A percentile compares a stretch with the other conserved stretches of the same genome.
phyloP scores from a whole-genome alignment of 768 basidiomycete genomes.

The Termitomyces sp. region DNA sequence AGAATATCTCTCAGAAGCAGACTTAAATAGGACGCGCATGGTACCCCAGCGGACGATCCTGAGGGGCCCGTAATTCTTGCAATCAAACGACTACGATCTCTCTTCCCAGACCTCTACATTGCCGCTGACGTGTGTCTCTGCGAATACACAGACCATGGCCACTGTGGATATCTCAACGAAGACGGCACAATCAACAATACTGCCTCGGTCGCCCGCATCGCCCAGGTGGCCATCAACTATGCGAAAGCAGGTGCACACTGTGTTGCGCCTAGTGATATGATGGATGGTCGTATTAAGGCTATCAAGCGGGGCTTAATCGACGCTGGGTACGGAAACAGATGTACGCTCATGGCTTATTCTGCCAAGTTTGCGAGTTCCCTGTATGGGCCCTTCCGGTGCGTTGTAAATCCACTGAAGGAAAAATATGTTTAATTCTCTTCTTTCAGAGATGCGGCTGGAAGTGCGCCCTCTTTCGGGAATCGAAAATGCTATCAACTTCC shows the following conservation, averaged over 20 bases:
- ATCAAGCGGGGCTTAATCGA: constrained; percentile 88
- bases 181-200: constrained; percentile 76
- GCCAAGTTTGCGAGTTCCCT: constrained; percentile 95
- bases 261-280: constrained; percentile 99
- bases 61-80: constrained; percentile 91
- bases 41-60: constrained; percentile 87
- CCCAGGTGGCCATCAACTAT: constrained; percentile 87
- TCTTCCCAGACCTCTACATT: constrained; percentile 85
- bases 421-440: neutral
- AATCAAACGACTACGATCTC: constrained; percentile 66
- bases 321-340: constrained; percentile 78
- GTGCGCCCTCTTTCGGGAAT: constrained; percentile 90
- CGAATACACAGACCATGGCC: constrained; percentile 98
- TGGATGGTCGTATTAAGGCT: constrained; percentile 90
- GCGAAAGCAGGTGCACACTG: constrained; percentile 96
- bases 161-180: constrained; percentile 76
- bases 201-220: constrained; percentile 82
- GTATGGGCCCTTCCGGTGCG: constrained; percentile 92
- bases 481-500: constrained; percentile 99
- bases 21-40: constrained; percentile 59
- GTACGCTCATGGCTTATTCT: constrained; percentile 93
- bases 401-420: neutral
- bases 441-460: constrained; percentile 91
- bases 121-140: constrained; percentile 98
- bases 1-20: neutral